Conservation (phyloP, 2,329 filamentous ascomycete genomes). For the Gyromitra esculenta region DNA sequence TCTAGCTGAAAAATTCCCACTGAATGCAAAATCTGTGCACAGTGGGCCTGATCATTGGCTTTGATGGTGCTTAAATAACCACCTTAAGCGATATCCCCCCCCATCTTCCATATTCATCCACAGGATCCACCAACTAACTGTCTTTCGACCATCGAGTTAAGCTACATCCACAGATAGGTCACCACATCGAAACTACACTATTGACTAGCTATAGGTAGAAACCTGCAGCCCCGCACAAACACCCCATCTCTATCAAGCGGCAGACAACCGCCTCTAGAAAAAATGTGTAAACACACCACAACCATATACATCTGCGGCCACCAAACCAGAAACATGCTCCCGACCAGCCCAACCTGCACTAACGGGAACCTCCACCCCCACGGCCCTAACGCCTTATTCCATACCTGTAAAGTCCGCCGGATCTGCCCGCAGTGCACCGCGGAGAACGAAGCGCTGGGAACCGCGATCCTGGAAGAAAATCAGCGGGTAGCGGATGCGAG, state of each 20-base stretch:
- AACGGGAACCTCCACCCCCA: not conserved
- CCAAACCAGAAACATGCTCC: not conserved
- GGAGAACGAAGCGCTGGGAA: not conserved
- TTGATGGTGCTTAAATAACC: not conserved
- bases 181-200: not conserved
- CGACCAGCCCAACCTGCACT: not conserved
- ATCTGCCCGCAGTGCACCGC: not conserved
- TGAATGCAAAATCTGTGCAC: not conserved
- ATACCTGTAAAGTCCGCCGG: not conserved
- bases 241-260: too few species aligned
- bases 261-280: not conserved
- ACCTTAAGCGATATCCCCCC: not conserved
- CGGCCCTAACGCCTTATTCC: not conserved
- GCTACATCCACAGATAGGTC: not conserved
- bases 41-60: not conserved
- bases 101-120: not conserved
- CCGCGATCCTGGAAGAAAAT: not conserved
- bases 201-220: not conserved
- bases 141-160: not conserved
- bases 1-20: not conserved
- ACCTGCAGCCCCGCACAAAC: not conserved
- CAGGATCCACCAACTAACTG: not conserved
- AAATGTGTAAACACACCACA: not conserved
- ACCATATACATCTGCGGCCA: not conserved
- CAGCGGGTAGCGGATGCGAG: not conserved